These are phyloP conservation scores for Posidonia australis DNA, from an alignment of 106 monocot species.

Conservation along the genomic window DNA sequence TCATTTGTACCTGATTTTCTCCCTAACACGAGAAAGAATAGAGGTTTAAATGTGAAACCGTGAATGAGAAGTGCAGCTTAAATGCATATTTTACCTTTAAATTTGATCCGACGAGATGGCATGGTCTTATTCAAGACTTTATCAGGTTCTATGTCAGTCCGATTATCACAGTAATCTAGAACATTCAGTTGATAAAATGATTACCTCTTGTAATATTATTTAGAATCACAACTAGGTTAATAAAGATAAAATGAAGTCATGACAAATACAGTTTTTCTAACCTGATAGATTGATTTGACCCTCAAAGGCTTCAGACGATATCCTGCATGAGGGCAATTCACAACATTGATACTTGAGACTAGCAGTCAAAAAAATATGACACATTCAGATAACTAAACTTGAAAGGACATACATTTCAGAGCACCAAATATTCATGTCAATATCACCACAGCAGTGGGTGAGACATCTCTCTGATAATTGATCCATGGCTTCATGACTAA, in stretches of 20 bases:
- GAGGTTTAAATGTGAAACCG: too few relatives aligned
- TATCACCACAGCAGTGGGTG: conserved; percentile 38
- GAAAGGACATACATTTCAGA: conserved; percentile 38
- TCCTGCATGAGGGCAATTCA: conserved; percentile 34
- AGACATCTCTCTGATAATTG: conserved; percentile 48
- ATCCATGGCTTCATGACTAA: conserved; percentile 33
- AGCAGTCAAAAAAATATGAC: neutral
- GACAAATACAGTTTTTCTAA: conserved; percentile 10
- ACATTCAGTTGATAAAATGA: neutral
- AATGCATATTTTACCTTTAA: conserved; percentile 10
- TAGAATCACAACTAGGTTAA: too few relatives aligned
- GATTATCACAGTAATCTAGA: conserved; percentile 24
- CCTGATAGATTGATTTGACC: conserved; percentile 40
- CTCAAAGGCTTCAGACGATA: conserved; percentile 10
- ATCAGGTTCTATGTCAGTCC: conserved; percentile 22
- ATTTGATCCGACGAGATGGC: conserved; percentile 19
- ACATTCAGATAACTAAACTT: neutral
- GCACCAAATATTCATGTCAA: conserved; percentile 4
- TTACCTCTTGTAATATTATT: too few relatives aligned
- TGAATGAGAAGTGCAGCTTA: too few relatives aligned
- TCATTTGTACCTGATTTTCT: too few relatives aligned
- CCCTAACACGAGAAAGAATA: too few relatives aligned
- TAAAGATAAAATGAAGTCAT: too few relatives aligned
- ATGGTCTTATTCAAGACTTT: conserved; percentile 9
- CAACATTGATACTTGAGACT: too few relatives aligned